Evolutionary conservation across 2,329 filamentous ascomycete species (phyloP), one percentile per base, ranked within the genome.

Genomic region (Aspergillus brunneoviolaceus): DNA sequence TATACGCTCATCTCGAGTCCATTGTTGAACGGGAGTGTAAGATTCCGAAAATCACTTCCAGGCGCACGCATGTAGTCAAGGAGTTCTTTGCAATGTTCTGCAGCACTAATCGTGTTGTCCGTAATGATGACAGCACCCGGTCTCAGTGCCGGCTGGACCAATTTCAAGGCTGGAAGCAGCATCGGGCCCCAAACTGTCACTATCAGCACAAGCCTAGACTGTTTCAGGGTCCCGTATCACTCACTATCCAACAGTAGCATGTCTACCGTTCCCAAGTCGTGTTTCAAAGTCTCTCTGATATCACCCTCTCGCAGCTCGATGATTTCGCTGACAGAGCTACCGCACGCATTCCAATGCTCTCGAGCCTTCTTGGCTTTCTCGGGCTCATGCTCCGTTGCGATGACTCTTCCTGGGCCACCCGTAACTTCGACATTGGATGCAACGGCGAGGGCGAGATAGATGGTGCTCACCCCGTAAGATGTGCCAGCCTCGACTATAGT

Each of bases 401-500:
- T 82, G 0, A 88, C 84, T 49, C 65, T 79, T 0, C 79, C 81
- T 50, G 66, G 16, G 56, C 70, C 55, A 12, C 70, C 74, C 19
- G 60, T 65, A 2, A 58, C 62, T 0, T 61, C 66, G 0, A 74
- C 74, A 60, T 84, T 86, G 57, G 83, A 77, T 0, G 77, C 77
- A 0, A 84, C 82, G 0, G 84, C 86, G 2, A 87, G 74, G 0
- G 85, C 84, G 2, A 88, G 78, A 60, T 87, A 88, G 49, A 88
- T 85, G 0, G 85, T 87, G 58, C 82, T 85, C 1, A 88, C 80
- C 2, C 86, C 86, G 59, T 85, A 88, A 48, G 80, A 83, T 0
- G 86, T 88, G 1, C 85, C 86, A 0, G 84, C 85, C 67, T 88
- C 85, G 42, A 88, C 80, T 23, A 87, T 74, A 48, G 79, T 79